phyloP scores from a whole-genome alignment of 1,284 basidiomycete genomes.

The Cystobasidium pallidum region DNA sequence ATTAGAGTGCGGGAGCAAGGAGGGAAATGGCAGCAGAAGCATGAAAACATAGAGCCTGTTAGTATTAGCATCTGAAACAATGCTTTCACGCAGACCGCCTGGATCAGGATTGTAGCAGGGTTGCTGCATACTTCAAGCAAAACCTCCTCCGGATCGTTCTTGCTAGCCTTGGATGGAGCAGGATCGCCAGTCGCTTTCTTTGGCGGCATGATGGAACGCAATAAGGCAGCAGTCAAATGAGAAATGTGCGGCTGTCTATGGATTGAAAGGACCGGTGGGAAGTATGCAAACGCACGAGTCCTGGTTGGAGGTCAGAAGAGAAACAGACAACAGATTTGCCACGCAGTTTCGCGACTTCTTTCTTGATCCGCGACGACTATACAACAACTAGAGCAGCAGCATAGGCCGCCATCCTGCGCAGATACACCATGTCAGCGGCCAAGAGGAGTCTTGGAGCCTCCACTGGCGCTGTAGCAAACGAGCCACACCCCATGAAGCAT shows the following conservation, averaged over 20 bases:
- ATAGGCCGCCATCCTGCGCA: not conserved
- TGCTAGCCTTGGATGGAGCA: conserved; percentile 1
- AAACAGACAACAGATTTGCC: not conserved
- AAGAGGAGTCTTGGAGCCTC: conserved; percentile 16
- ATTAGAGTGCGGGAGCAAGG: not conserved
- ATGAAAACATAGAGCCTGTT: not conserved
- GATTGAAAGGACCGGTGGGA: not conserved
- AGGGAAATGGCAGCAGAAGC: not conserved
- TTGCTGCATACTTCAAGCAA: conserved; percentile 32
- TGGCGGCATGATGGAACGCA: conserved; percentile 27
- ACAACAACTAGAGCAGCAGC: not conserved
- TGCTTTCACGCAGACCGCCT: not conserved
- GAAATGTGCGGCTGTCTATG: too few species aligned
- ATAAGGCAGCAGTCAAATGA: not conserved
- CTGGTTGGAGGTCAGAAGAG: conserved; percentile 7
- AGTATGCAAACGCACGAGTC: not conserved
- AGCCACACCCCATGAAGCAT: conserved; percentile 22
- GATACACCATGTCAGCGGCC: not conserved
- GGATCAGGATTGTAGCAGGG: not conserved
- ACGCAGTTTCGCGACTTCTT: not conserved
- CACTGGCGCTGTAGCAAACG: not conserved
- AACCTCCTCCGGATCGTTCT: conserved; percentile 34
- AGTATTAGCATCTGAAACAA: not conserved
- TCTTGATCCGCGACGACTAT: not conserved
- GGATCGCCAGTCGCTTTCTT: conserved; percentile 35